Evolutionary conservation across 2,329 filamentous ascomycete species (phyloP).

Genomic region (Pyrenochaeta sp.): DNA sequence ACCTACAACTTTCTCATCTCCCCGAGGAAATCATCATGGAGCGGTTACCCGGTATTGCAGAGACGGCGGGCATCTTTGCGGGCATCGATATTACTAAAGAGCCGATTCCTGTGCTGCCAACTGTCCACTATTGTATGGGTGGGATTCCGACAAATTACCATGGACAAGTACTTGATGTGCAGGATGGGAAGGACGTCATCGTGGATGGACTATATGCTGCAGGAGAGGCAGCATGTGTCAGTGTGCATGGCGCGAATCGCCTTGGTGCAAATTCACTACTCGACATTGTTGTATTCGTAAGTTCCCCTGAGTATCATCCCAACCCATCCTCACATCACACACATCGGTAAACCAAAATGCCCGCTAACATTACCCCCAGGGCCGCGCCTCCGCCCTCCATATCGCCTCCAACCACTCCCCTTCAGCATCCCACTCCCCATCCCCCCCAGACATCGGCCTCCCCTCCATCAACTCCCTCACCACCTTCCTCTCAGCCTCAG

Average conservation of each 20-base stretch:
- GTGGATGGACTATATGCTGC: slow-evolving; percentile 58
- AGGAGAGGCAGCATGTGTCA: slow-evolving; percentile 59
- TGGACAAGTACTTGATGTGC: slow-evolving; percentile 55
- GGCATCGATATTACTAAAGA: slow-evolving; percentile 59
- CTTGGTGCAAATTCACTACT: slow-evolving; percentile 59
- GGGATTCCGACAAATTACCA: slow-evolving; percentile 60
- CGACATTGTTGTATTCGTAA: slow-evolving; percentile 58
- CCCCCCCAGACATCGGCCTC: slow-evolving; percentile 45
- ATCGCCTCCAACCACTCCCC: slow-evolving; percentile 51
- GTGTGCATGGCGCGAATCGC: slow-evolving; percentile 58
- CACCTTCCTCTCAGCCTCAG: slow-evolving; percentile 46
- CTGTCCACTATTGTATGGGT: slow-evolving; percentile 62
- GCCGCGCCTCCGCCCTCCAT: slow-evolving; percentile 54
- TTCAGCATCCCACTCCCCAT: slow-evolving; percentile 44
- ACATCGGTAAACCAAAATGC: background rate
- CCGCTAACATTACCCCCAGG: slow-evolving; percentile 26
- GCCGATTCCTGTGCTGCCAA: slow-evolving; percentile 60
- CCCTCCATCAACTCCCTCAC: slow-evolving; percentile 46
- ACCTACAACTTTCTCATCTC: slow-evolving; percentile 57
- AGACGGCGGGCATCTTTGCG: slow-evolving; percentile 59
- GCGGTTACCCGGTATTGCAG: slow-evolving; percentile 58
- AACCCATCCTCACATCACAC: background rate
- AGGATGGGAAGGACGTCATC: slow-evolving; percentile 47
- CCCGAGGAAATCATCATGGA: slow-evolving; percentile 57
- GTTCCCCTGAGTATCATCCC: slow-evolving; percentile 8